Evolutionary conservation across 345 rosid species (phyloP), one percentile per base, ranked within the genome.

Genomic region (Lepidium africanum): DNA sequence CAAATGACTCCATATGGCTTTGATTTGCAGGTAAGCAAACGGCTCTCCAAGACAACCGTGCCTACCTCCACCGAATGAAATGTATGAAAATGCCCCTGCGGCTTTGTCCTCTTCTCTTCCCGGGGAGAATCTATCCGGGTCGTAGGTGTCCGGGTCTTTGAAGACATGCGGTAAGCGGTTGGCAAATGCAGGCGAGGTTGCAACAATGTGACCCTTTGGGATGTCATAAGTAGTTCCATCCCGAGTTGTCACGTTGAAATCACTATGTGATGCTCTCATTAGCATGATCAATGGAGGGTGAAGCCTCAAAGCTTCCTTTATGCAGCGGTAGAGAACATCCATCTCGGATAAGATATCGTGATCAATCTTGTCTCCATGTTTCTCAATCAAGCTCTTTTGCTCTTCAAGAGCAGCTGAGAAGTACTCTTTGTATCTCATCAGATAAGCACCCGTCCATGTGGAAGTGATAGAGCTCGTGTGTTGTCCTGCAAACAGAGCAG

Each of bases 401-500:
- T 94, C 99, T 45, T 87, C 89, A 63, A 78, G 3, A 14, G 85
- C 97, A 27, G 84, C 86, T 11, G 85, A 69, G 49, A 85, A 72
- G 76, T 76, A 83, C 60, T 91, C 62, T 76, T 82, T 86, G 80
- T 83, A 70, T 36, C 73, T 72, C 61, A 93, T 85, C 52, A 91
- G 88, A 69, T 93, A 91, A 66, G 99, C 92, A 23, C 99, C 99
- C 1, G 96, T 89, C 99, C 99, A 94, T 0, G 88, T 86, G 62
- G 97, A 94, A 62, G 99, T 91, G 80, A 94, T 94, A 49, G 99
- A 94, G 77, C 99, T 94, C 16, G 99, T 94, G 80, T 94, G 99
- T 84, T 94, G 99, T 47, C 99, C 97, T 13, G 96, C 97, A 79
- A 94, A 94, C 46, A 94, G 87, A 69, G 97, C 96, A 35, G 99